A percentile compares a stretch with the other conserved stretches of the same genome.
These are phyloP conservation scores for Blastomyces parvus DNA, from an alignment of 2,329 filamentous ascomycete species.

Conservation along the genomic window DNA sequence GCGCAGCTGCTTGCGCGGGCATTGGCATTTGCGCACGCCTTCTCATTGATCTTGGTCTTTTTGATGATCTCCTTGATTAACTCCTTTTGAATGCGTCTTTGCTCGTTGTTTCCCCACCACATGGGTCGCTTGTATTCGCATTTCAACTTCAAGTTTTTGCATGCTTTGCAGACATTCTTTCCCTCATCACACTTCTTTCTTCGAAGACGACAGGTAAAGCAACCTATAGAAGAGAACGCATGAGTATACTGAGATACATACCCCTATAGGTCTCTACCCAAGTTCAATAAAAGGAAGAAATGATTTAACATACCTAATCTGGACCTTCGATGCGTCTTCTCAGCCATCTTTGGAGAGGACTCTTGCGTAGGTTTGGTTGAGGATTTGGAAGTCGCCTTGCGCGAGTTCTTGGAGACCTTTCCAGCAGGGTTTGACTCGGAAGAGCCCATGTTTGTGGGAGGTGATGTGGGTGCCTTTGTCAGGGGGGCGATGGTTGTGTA, in stretches of 20 bases:
- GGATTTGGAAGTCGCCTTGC: slow-evolving; percentile 10
- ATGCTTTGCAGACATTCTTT: slow-evolving; percentile 55
- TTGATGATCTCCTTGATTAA: slow-evolving; percentile 96
- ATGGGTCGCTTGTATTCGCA: slow-evolving; percentile 95
- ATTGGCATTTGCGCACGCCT: slow-evolving; percentile 46
- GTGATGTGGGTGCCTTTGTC: slow-evolving; percentile 12
- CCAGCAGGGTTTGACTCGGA: slow-evolving; percentile 9
- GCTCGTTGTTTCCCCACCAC: slow-evolving; percentile 95
- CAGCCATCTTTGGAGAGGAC: slow-evolving; percentile 9
- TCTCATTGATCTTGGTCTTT: slow-evolving; percentile 87
- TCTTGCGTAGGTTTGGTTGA: slow-evolving; percentile 9
- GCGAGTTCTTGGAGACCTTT: slow-evolving; percentile 12
- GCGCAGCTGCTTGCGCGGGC: slow-evolving; percentile 24
- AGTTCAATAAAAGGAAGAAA: neutral
- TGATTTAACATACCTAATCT: slow-evolving; percentile 13
- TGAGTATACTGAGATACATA: neutral
- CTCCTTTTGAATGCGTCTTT: slow-evolving; percentile 79
- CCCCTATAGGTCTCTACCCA: neutral
- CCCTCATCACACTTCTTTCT: slow-evolving; percentile 62
- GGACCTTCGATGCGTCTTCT: slow-evolving; percentile 16
- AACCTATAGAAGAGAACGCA: slow-evolving; percentile 34
- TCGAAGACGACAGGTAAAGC: slow-evolving; percentile 58
- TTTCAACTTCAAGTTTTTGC: slow-evolving; percentile 63
- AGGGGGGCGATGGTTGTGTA: slow-evolving; percentile 17
- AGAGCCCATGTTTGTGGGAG: slow-evolving; percentile 10